Conservation (phyloP, 371 early-diverging fungal genomes). For the Rhizomucor miehei region DNA sequence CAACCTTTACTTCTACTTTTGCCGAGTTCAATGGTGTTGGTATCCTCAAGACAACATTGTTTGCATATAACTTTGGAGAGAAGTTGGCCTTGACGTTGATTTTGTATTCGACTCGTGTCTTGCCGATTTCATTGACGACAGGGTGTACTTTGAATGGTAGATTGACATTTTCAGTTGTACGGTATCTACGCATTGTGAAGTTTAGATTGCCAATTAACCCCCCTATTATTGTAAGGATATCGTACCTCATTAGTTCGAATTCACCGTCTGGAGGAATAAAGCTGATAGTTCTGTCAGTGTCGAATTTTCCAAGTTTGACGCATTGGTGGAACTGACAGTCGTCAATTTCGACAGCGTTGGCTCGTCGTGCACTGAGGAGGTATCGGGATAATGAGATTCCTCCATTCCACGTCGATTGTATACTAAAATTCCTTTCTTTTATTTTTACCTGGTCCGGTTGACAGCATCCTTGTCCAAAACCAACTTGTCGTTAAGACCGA, state of each 20-base stretch:
- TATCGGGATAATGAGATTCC: neutral
- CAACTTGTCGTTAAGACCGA: conserved; percentile 89
- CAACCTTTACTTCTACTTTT: conserved; percentile 65
- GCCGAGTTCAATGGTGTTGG: conserved; percentile 86
- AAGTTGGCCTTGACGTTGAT: conserved; percentile 77
- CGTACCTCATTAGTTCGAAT: conserved; percentile 87
- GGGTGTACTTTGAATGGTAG: conserved; percentile 86
- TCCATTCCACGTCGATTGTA: no score
- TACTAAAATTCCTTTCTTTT: no score
- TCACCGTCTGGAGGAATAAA: conserved; percentile 99
- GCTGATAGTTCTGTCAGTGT: conserved; percentile 81
- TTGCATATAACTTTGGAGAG: conserved; percentile 73
- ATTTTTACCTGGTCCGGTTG: conserved; percentile 31
- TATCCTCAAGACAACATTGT: conserved; percentile 77
- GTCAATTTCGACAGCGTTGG: conserved; percentile 80
- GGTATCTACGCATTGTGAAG: conserved; percentile 68
- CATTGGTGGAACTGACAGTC: conserved; percentile 94
- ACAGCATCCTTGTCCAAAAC: conserved; percentile 70
- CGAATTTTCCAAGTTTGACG: conserved; percentile 81
- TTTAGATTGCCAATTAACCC: neutral
- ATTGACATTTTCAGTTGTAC: conserved; percentile 85
- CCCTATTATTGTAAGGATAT: no score
- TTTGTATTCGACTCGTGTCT: conserved; percentile 77
- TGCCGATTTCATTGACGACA: conserved; percentile 76
- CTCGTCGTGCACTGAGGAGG: conserved; percentile 32